Evolutionary conservation across 805 yeast genomes (phyloP).

Genomic region (Jamesozyma gamospora): DNA sequence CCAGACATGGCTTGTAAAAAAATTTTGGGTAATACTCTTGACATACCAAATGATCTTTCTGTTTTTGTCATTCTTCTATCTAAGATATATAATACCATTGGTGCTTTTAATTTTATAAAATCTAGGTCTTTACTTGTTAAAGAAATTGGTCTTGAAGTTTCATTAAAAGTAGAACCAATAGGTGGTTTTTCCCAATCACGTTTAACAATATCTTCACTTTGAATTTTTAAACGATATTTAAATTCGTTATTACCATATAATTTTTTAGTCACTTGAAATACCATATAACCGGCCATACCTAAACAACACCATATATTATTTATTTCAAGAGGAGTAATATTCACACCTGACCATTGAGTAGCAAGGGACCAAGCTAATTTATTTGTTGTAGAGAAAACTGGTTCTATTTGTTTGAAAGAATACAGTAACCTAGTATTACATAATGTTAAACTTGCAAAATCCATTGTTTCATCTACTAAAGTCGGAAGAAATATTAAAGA

Average conservation of each 20-base stretch:
- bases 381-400: slow-evolving; percentile 62
- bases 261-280: slow-evolving; percentile 53
- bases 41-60: slow-evolving; percentile 84
- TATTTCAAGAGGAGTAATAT: slow-evolving; percentile 68
- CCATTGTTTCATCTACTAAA: slow-evolving; percentile 38
- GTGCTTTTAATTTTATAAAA: slow-evolving; percentile 72
- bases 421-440: slow-evolving; percentile 63
- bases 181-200: slow-evolving; percentile 76
- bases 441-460: slow-evolving; percentile 48
- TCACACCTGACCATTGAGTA: slow-evolving; percentile 88
- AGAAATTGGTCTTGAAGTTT: slow-evolving; percentile 25
- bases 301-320: slow-evolving; percentile 84
- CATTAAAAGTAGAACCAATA: slow-evolving; percentile 50
- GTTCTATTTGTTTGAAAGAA: slow-evolving; percentile 67
- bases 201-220: slow-evolving; percentile 57
- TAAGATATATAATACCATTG: slow-evolving; percentile 70
- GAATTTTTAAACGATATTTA: slow-evolving; percentile 55
- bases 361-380: slow-evolving; percentile 61
- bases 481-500: slow-evolving; percentile 65
- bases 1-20: slow-evolving; percentile 94
- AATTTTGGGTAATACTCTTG: slow-evolving; percentile 83
- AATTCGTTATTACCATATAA: slow-evolving; percentile 81
- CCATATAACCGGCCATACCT: slow-evolving; percentile 80
- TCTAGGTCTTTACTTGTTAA: slow-evolving; percentile 39
- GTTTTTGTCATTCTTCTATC: slow-evolving; percentile 94